Base-by-base conservation (phyloP, 202 grass and related monocot genomes). In the Dendrocalamus latiflorus region DNA sequence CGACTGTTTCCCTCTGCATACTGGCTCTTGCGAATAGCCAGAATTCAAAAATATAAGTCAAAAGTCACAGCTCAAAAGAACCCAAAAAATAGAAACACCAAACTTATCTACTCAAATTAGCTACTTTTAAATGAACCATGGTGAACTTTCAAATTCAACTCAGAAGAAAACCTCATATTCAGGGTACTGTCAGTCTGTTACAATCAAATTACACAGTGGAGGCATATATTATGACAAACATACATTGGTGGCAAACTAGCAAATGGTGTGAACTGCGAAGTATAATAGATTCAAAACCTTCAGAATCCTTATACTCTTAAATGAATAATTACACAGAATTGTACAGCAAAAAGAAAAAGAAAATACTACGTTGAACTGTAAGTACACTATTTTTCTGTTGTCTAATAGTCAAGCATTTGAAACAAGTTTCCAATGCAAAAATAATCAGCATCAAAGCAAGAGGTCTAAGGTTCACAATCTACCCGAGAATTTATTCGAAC, bases 401-500 rank as follows among this genome's bases (percentile, higher is more conserved):
- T 70, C 24, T 70, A 79, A 33, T 43, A 53, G 1, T 51, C 3
- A 1, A 56, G 48, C 8, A 16, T 88, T 67, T 50, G 38, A 67
- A 73, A 42, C 28, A 83, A 53, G 15, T 65, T 24, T 18, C 20
- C 10, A 28, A 37, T 65, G 59, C 45, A 41, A 55, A 15, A 42
- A 75, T 28, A 54, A 75, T 43, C 59, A 41, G 21, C 56, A 63
- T 43, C 33, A 72, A 61, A 73, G 67, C 54, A 48, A 59, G 65
- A 59, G 24, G 26, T n/a, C n/a, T n/a, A n/a, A n/a, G n/a, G n/a
- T n/a, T n/a, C n/a, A n/a, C n/a, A n/a, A n/a, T n/a, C n/a, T n/a
- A n/a, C n/a, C n/a, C n/a, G n/a, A n/a, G n/a, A n/a, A 22, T 80
- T 80, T 68, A 41, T 55, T 56, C 22, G n/a, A 79, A 55, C 4